Evolutionary conservation across 2,329 filamentous ascomycete species (phyloP).

Genomic region (Pestalotiopsis sp.): DNA sequence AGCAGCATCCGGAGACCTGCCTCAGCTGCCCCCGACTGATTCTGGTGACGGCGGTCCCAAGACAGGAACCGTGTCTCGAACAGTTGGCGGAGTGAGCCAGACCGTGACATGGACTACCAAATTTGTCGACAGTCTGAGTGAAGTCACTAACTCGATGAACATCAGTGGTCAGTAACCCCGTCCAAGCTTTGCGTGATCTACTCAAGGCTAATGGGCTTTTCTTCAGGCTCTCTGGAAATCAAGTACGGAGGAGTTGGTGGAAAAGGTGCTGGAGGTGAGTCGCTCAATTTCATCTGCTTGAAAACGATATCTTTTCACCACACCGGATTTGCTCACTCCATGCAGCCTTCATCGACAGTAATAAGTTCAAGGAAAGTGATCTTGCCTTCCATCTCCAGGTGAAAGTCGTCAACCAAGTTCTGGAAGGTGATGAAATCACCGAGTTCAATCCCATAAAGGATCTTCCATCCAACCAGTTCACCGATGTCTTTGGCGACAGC

Average conservation of each 20-base stretch:
- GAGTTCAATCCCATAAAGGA: neutral
- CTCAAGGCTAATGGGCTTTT: neutral
- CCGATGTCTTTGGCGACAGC: neutral
- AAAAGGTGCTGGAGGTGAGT: neutral
- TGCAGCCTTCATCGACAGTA: neutral
- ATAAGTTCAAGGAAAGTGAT: neutral
- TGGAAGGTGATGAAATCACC: neutral
- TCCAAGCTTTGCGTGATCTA: neutral
- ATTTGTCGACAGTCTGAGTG: neutral
- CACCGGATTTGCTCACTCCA: neutral
- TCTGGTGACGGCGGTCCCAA: neutral
- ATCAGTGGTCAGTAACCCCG: neutral
- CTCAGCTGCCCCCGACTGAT: neutral
- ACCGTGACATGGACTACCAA: conserved; percentile 1
- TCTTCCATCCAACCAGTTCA: neutral
- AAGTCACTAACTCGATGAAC: conserved; percentile 3
- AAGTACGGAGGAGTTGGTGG: neutral
- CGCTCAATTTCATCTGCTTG: neutral
- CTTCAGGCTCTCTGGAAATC: neutral
- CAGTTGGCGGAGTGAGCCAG: neutral
- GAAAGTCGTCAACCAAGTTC: neutral
- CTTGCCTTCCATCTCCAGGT: neutral
- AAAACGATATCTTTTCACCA: neutral
- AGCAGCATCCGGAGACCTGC: neutral
- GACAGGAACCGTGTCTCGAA: neutral